Evolutionary conservation across 1,284 basidiomycete species (phyloP), one percentile per base, ranked within the genome.

Genomic region (Coniophora puteana): DNA sequence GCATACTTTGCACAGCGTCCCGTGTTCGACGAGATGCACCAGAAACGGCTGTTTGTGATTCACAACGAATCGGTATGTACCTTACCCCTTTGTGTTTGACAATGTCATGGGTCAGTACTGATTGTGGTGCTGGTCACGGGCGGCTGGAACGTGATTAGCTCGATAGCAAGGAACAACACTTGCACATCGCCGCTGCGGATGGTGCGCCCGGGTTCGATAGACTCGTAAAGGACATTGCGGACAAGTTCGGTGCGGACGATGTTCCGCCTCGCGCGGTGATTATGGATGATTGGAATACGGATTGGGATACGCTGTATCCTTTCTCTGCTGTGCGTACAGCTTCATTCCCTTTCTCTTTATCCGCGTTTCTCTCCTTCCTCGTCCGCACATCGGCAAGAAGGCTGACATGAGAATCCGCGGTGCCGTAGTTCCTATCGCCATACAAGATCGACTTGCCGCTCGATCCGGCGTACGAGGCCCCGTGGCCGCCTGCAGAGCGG

Each of bases 281-380:
- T 4, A 82, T 88, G 79, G 67, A 83, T 49, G 75, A 79, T 35
- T 74, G 80, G 55, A 87, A 86, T 46, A 66, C 72, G 13, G 89
- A 92, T 51, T 94, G 91, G 91, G 89, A 93, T 63, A 70, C 81
- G 1, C 60, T 97, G 22, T 95, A 93, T 63, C 91, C 93, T 2
- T 88, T 93, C 59, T 89, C 87, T 4, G 66, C 78, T 38, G 86
- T 87, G 50, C 62, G 32, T 17, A 16, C 13, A 13, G 18, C 4
- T 20, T 5, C 27, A 23, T 20, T 8, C 8, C 29, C 17, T 27
- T 3, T 21, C 21, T 14, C 22, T 26, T 27, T 20, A 4, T 31
- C 13, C 21, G 24, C 3, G 1, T 45, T 28, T 35, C 29, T 26
- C 34, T 42, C n/a, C 3, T 11, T 27, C 21, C 21, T 21, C 4